A percentile compares a stretch with the other conserved stretches of the same genome.
Conservation (phyloP, 257 asterid genomes). For the Coffea canephora region DNA sequence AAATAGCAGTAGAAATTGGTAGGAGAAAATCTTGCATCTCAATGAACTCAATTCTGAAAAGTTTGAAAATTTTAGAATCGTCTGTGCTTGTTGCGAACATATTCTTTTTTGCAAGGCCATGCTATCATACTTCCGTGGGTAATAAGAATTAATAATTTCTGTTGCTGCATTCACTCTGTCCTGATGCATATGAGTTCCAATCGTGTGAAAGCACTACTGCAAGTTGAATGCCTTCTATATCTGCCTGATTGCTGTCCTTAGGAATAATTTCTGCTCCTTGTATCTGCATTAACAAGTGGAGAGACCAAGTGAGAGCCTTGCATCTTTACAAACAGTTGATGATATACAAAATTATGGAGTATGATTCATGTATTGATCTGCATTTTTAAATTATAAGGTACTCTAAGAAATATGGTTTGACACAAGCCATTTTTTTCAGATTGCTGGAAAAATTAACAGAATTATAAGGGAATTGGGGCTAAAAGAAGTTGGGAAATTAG, state of each 20-base stretch:
- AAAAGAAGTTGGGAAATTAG: constrained; percentile 90
- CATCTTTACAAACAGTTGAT: not conserved
- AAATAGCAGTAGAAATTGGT: too few relatives aligned
- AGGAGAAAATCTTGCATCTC: too few relatives aligned
- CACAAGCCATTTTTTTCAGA: constrained; percentile 37
- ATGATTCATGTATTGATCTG: too few relatives aligned
- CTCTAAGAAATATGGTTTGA: not conserved
- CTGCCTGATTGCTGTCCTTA: not conserved
- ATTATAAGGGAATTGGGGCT: constrained; percentile 77
- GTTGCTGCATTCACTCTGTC: not conserved
- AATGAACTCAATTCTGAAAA: too few relatives aligned
- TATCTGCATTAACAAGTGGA: not conserved
- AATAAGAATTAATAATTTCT: not conserved
- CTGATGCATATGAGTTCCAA: not conserved
- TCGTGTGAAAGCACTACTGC: not conserved
- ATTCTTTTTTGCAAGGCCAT: too few relatives aligned
- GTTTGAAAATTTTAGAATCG: not conserved
- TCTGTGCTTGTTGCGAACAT: not conserved
- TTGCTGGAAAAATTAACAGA: constrained; percentile 86
- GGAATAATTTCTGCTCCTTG: not conserved
- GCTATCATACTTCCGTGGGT: not conserved
- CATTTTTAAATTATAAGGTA: not conserved
- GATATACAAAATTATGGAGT: not conserved
- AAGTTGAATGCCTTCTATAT: not conserved
- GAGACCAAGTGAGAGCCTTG: not conserved